Percentiles rank a stretch among this genome's conserved stretches.
These are phyloP conservation scores for Calonectria hongkongensis DNA, from an alignment of 2,329 filamentous ascomycete species.

Conservation along the genomic window DNA sequence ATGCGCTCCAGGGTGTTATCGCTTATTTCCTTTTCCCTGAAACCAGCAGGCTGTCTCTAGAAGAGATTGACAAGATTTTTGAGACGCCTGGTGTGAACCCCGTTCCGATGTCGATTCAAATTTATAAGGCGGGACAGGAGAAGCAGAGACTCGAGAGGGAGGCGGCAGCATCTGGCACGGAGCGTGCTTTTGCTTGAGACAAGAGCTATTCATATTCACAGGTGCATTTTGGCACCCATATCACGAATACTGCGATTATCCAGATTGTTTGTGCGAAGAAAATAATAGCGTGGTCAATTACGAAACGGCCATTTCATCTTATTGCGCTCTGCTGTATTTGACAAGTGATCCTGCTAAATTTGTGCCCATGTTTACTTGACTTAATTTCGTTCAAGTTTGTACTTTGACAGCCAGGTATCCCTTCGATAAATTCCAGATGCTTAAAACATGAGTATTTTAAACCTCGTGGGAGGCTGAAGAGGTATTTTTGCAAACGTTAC, in stretches of 20 bases:
- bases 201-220: background rate
- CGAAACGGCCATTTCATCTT: background rate
- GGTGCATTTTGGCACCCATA: background rate
- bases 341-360: too few relatives aligned
- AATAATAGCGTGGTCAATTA: background rate
- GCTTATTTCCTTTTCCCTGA: slow-evolving; percentile 51
- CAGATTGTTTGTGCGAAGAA: background rate
- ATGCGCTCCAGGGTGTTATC: slow-evolving; percentile 42
- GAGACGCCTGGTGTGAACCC: slow-evolving; percentile 43
- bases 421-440: too few relatives aligned
- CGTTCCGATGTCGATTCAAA: slow-evolving; percentile 31
- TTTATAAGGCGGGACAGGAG: slow-evolving; percentile 33
- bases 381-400: too few relatives aligned
- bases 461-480: too few relatives aligned
- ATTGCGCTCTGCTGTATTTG: too few relatives aligned
- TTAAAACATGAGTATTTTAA: too few relatives aligned
- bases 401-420: too few relatives aligned
- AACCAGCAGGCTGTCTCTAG: slow-evolving; percentile 48
- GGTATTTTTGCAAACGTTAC: too few relatives aligned
- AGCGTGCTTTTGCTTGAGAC: background rate
- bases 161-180: slow-evolving; percentile 2
- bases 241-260: too few relatives aligned
- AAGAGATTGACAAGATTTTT: slow-evolving; percentile 52
- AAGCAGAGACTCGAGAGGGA: slow-evolving; percentile 29
- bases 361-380: too few relatives aligned